These are phyloP conservation scores for Phytophthora podocarpi DNA, from an alignment of 352 stramenopile genomes.

Conservation along the genomic window DNA sequence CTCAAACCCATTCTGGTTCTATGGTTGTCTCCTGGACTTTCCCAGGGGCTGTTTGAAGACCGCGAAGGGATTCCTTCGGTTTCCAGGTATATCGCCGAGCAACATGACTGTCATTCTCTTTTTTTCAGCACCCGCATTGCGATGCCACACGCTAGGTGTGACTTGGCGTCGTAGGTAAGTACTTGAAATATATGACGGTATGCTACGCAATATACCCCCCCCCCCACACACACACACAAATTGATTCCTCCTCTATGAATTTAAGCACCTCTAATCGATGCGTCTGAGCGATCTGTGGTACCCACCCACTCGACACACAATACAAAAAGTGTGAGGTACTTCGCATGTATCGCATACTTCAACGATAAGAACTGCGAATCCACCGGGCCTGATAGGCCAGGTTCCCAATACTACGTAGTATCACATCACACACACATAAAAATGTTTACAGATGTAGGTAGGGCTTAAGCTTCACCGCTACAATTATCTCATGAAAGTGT, in stretches of 20 bases:
- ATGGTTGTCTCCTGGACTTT: slow-evolving; percentile 4
- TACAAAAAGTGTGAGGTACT: too few species aligned
- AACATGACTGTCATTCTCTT: slow-evolving; percentile 25
- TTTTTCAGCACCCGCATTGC: slow-evolving; percentile 21
- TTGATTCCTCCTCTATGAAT: background rate
- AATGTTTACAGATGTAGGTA: too few species aligned
- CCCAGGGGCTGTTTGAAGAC: slow-evolving; percentile 25
- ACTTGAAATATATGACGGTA: slow-evolving; percentile 32
- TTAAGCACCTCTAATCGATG: slow-evolving; percentile 2
- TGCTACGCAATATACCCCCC: slow-evolving; percentile 30
- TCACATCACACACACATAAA: too few species aligned
- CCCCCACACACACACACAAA: too few species aligned
- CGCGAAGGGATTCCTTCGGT: slow-evolving; percentile 9
- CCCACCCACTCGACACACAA: too few species aligned
- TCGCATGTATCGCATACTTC: too few species aligned
- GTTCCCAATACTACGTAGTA: too few species aligned
- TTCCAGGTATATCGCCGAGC: slow-evolving; percentile 6
- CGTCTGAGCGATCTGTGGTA: background rate
- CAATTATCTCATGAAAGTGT: too few species aligned
- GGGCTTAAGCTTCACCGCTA: too few species aligned
- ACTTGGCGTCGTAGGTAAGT: slow-evolving; percentile 18
- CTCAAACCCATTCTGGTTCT: slow-evolving; percentile 23
- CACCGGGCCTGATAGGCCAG: too few species aligned
- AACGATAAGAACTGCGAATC: too few species aligned
- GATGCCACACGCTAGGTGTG: slow-evolving; percentile 16